Percentiles rank a stretch among this genome's conserved stretches.
These are phyloP conservation scores for Hericium erinaceus DNA, from an alignment of 768 basidiomycete genomes.

Conservation along the genomic window DNA sequence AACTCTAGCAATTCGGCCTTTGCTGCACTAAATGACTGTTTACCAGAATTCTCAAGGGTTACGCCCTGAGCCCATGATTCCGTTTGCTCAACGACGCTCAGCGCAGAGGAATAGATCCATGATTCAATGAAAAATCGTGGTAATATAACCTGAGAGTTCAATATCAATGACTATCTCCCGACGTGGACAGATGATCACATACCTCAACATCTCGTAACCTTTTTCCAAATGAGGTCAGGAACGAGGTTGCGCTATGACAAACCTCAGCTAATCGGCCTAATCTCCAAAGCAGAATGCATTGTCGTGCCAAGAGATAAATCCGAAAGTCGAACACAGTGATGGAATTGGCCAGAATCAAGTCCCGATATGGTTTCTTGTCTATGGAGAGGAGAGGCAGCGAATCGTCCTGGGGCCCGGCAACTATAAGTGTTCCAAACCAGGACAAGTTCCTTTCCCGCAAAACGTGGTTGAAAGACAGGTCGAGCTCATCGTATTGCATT, in stretches of 20 bases:
- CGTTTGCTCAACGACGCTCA: slow-evolving; percentile 75
- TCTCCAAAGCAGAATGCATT: slow-evolving; percentile 68
- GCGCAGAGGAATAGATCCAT: slow-evolving; percentile 87
- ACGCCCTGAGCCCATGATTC: slow-evolving; percentile 55
- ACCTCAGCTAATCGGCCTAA: slow-evolving; percentile 63
- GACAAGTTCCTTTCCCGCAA: slow-evolving; percentile 75
- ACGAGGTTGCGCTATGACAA: slow-evolving; percentile 58
- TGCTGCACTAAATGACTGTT: slow-evolving; percentile 54
- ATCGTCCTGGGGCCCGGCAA: slow-evolving; percentile 63
- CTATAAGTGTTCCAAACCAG: slow-evolving; percentile 87
- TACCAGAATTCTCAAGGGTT: slow-evolving; percentile 36
- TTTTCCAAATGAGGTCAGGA: slow-evolving; percentile 69
- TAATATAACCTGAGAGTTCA: slow-evolving; percentile 33
- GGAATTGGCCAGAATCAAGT: slow-evolving; percentile 80
- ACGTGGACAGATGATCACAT: slow-evolving; percentile 7
- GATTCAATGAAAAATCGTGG: slow-evolving; percentile 77
- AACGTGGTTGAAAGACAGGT: slow-evolving; percentile 68
- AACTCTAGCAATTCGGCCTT: slow-evolving; percentile 88
- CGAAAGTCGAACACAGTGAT: slow-evolving; percentile 94
- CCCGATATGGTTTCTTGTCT: slow-evolving; percentile 76
- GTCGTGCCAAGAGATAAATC: slow-evolving; percentile 80
- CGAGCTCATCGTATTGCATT: slow-evolving; percentile 85
- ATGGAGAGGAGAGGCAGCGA: slow-evolving; percentile 71
- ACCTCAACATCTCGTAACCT: slow-evolving; percentile 74
- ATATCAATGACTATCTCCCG: neutral